phyloP scores from a whole-genome alignment of 2,329 filamentous ascomycete genomes.

The Cercospora sp. region DNA sequence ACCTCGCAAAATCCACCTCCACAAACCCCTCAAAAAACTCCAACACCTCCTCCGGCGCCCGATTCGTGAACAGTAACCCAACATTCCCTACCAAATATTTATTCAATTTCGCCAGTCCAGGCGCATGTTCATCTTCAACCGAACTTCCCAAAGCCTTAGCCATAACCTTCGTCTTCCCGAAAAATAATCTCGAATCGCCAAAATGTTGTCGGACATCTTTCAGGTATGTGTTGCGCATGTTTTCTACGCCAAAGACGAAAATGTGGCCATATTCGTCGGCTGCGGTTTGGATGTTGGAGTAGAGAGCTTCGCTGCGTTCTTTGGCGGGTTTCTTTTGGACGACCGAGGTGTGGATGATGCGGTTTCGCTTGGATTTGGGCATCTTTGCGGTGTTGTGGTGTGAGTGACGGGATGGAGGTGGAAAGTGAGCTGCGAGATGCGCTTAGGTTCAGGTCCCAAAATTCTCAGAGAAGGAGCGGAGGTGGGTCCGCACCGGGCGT shows the following conservation, averaged over 20 bases:
- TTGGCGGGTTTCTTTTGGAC: constrained; percentile 87
- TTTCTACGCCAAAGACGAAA: constrained; percentile 91
- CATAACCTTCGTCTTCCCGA: constrained; percentile 99
- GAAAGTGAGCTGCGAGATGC: neutral
- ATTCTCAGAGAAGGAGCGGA: constrained; percentile 1
- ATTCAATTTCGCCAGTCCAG: constrained; percentile 71
- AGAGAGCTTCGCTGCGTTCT: constrained; percentile 82
- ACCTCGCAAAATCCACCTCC: constrained; percentile 86
- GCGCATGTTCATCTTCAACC: constrained; percentile 70
- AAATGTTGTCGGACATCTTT: constrained; percentile 87
- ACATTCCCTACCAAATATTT: constrained; percentile 76
- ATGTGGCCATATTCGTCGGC: constrained; percentile 84
- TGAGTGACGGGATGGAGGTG: neutral
- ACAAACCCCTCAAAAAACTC: constrained; percentile 71
- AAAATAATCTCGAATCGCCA: constrained; percentile 86
- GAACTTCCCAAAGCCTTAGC: constrained; percentile 83
- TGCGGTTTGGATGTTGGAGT: constrained; percentile 81
- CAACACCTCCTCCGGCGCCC: constrained; percentile 65
- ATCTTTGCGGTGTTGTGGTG: constrained; percentile 58
- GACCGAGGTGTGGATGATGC: constrained; percentile 85
- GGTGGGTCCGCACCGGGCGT: neutral
- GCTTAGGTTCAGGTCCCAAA: neutral
- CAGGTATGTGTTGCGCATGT: constrained; percentile 97
- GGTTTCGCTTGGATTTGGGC: constrained; percentile 95
- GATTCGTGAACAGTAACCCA: constrained; percentile 87